phyloP scores from a whole-genome alignment of 2,329 filamentous ascomycete genomes.

The Coniochaeta hoffmannii region DNA sequence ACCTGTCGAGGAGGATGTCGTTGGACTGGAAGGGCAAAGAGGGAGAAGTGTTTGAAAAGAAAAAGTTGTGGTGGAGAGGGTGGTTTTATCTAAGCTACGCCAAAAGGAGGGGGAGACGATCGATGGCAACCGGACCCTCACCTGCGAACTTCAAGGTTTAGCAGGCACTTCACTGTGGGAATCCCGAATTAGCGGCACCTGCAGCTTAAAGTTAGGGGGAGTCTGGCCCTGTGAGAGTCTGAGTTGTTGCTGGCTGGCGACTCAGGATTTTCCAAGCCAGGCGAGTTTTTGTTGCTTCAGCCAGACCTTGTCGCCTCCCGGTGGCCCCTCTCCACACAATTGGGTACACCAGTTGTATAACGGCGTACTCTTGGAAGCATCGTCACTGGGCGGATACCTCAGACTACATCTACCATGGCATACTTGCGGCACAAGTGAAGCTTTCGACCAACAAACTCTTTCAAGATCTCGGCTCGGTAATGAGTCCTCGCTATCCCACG shows the following conservation, averaged over 20 bases:
- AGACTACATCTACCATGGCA: too few relatives aligned
- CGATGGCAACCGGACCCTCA: not conserved
- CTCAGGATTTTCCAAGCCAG: not conserved
- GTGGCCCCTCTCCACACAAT: not conserved
- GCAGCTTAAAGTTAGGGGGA: not conserved
- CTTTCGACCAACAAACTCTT: too few relatives aligned
- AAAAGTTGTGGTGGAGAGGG: slow-evolving; percentile 3
- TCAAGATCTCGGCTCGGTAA: too few relatives aligned
- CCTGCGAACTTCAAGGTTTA: not conserved
- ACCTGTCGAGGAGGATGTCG: slow-evolving; percentile 17
- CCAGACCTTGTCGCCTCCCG: not conserved
- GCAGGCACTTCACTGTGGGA: not conserved
- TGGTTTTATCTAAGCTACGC: slow-evolving; percentile 1
- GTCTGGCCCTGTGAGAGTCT: not conserved
- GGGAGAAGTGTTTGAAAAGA: slow-evolving; percentile 17
- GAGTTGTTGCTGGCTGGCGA: not conserved
- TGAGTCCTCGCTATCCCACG: too few relatives aligned
- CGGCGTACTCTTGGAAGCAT: not conserved
- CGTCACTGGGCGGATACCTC: too few relatives aligned
- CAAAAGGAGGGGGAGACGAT: not conserved
- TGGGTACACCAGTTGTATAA: not conserved
- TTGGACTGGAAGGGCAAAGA: slow-evolving; percentile 13
- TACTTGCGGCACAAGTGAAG: not conserved
- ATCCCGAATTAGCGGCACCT: not conserved
- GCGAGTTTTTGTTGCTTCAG: not conserved